Evolutionary conservation across 2,329 filamentous ascomycete species (phyloP), one percentile per base, ranked within the genome.

Genomic region (Hirsutella rhossiliensis): DNA sequence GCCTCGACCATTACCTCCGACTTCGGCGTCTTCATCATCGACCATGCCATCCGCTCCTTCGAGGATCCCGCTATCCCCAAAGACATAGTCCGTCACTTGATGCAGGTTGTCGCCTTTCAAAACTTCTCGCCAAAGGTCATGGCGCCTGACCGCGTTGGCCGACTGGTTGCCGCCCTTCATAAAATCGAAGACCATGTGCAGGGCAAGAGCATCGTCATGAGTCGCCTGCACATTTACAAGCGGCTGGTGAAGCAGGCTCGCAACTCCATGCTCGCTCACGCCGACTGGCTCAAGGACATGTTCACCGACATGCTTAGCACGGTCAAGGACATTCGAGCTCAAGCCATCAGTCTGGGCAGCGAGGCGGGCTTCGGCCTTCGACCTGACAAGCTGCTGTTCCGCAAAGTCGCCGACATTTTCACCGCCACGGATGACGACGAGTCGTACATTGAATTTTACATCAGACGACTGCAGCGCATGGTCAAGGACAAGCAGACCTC

Each of bases 251-350:
- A 76, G 47, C 85, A 94, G 62, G 76, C 80, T 5, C 81, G 75
- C 42, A 63, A 70, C 17, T 67, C 78, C 19, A 94, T 98, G 81
- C 64, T 80, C 15, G 65, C 73, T 20, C 79, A 87, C 44, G 70
- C 75, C 3, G 74, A 86, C 47, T 98, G 92, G 90, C 69, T 96
- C 41, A 73, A 83, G 42, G 83, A 94, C 58, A 67, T 95, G 18
- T 80, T 97, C 50, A 79, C 79, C 18, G 87, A 87, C 41, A 81
- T 96, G 72, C 72, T 94, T 34, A 88, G 87, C 60, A 78, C 68
- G 29, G 68, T 88, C 41, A 83, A 82, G 53, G 87, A 95, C 36
- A 83, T 90, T 39, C 77, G 87, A 40, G 68, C 69, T 5, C 76
- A 82, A 38, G 88, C 89, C 3, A 82, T 97, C 41, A 70, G 75